Percentiles rank a stretch among this genome's conserved stretches.
These are phyloP conservation scores for Pholiota conissans DNA, from an alignment of 768 basidiomycete genomes.

Conservation along the genomic window DNA sequence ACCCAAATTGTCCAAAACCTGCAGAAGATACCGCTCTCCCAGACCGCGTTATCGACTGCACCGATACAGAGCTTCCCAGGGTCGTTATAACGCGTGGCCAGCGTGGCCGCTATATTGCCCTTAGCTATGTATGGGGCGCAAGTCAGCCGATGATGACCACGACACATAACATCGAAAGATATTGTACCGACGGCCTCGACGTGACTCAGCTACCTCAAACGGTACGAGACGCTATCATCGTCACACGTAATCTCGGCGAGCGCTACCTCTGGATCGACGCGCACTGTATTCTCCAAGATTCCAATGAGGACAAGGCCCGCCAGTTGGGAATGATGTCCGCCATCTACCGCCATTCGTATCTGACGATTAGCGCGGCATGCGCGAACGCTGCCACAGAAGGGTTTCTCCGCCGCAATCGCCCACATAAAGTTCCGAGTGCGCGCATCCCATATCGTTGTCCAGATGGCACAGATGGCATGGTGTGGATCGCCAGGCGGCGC, in stretches of 20 bases:
- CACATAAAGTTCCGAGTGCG: background rate
- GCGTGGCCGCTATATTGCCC: slow-evolving; percentile 1
- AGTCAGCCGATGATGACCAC: slow-evolving; percentile 3
- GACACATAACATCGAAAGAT: slow-evolving; percentile 5
- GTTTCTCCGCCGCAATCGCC: slow-evolving; percentile 10
- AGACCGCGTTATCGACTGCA: slow-evolving; percentile 12
- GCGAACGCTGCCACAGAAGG: slow-evolving; percentile 3
- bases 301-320: slow-evolving; percentile 5
- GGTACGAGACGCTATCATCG: slow-evolving; percentile 5
- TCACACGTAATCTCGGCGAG: slow-evolving; percentile 1
- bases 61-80: background rate
- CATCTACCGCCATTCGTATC: slow-evolving; percentile 5
- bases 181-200: background rate
- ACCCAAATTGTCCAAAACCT: slow-evolving; percentile 6
- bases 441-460: slow-evolving; percentile 7
- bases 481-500: background rate
- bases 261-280: slow-evolving; percentile 13
- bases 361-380: slow-evolving; percentile 10
- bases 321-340: slow-evolving; percentile 6
- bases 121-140: slow-evolving; percentile 14
- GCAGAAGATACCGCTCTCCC: background rate
- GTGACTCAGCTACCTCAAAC: background rate
- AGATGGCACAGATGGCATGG: slow-evolving; percentile 5
- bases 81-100: slow-evolving; percentile 5
- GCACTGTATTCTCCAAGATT: slow-evolving; percentile 10